Percentiles rank a stretch among this genome's conserved stretches.
Evolutionary conservation across 179 eudicot genomes (phyloP).

Genomic region (Gypsophila paniculata): DNA sequence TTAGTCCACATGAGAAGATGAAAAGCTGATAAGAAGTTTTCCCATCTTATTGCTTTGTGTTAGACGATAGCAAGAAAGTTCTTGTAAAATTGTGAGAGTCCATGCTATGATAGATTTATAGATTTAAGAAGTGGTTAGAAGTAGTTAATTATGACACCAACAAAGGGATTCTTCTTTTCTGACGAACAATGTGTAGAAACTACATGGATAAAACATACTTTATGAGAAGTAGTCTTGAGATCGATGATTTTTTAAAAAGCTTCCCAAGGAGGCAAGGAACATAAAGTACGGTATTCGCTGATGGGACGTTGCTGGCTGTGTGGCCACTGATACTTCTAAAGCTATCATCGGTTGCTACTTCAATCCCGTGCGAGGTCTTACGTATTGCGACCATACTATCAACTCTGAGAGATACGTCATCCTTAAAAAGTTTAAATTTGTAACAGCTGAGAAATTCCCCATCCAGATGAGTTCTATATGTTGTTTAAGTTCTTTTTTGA

Average conservation of each 20-base stretch:
- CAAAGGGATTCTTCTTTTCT: background rate
- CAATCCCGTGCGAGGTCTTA: background rate
- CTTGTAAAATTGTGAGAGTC: background rate
- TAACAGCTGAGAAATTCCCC: background rate
- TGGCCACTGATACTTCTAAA: background rate
- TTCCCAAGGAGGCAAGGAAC: too few relatives aligned
- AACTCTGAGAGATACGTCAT: background rate
- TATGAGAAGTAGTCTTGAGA: too few relatives aligned
- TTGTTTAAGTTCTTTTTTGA: background rate
- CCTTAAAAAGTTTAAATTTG: background rate
- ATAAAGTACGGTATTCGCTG: background rate
- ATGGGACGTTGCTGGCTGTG: background rate
- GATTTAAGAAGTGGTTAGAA: background rate
- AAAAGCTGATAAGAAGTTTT: too few relatives aligned
- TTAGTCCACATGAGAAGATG: too few relatives aligned
- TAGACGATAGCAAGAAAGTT: background rate
- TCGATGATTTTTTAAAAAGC: too few relatives aligned
- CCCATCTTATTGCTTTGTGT: background rate
- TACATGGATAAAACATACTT: background rate
- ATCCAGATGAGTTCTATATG: background rate
- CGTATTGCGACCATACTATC: background rate
- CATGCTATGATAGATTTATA: background rate
- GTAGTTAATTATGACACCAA: too few relatives aligned
- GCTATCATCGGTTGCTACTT: background rate
- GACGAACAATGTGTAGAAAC: background rate